Base-by-base conservation (phyloP, 768 basidiomycete species). In the Suillus subalutaceus region DNA sequence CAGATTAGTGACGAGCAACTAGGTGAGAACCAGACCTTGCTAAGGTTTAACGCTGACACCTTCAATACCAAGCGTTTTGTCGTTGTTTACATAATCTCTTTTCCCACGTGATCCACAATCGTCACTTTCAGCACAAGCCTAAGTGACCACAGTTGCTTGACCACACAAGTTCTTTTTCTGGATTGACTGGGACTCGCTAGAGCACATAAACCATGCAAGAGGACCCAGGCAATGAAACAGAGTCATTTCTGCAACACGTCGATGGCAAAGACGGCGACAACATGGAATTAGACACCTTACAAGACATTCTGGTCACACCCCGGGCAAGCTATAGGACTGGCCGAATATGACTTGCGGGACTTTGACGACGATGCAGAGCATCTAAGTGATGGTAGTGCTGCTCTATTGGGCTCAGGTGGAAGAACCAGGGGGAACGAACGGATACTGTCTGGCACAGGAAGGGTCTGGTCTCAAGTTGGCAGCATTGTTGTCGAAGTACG, bases 401-500 rank as follows among this genome's bases (percentile, higher is more conserved):
- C 85, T 3, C 76, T 91, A 6, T 77, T 90, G 3, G 78, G 74
- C 23, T 69, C 77, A 52, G 72, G 71, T 40, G 71, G 69, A 35
- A 72, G 76, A 50, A 72, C 72, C 8, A 73, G 73, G n/a, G 75
- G 71, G 9, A 71, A 65, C 2, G 74, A 75, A 60, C 73, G 71
- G 56, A 68, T 72, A 61, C 69, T 41, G 62, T 67, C 50, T 62
- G 63, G 70, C 61, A 13, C 43, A 41, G 20, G 32, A 56, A 15
- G 23, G 37, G 63, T 82, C 16, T 91, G 90, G 90, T 72, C 78
- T 1, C 88, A 88, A 71, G 80, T 87, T 12, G 81, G 81, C 69
- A 75, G 83, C 44, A 91, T 93, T 61, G 88, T 92, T 48, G 74
- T 90, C 30, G 91, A 94, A 85, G 92, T 92, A 72, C 53, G 83